Conservation (phyloP, 192 early-diverging fungal genomes). For the Diversispora epigaea region DNA sequence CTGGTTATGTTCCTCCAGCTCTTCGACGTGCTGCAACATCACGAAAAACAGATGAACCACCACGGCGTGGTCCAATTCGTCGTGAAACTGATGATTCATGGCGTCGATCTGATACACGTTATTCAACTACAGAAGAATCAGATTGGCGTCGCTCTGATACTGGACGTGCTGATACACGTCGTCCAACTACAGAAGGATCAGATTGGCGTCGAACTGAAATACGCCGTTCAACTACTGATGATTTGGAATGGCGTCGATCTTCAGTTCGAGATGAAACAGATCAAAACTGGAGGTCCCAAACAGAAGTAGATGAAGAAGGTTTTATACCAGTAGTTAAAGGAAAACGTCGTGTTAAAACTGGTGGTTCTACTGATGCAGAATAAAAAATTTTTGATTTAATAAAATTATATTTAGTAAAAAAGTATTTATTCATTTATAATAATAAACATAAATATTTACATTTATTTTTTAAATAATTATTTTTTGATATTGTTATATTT, state of each 20-base stretch:
- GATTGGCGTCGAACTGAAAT: slow-evolving; percentile 8
- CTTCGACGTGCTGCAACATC: slow-evolving; percentile 15
- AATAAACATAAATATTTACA: too few relatives aligned
- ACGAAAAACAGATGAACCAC: not conserved
- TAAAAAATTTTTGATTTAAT: too few relatives aligned
- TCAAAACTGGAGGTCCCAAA: too few relatives aligned
- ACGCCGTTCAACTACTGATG: not conserved
- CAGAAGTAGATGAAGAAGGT: too few relatives aligned
- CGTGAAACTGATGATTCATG: not conserved
- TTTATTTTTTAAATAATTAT: too few relatives aligned
- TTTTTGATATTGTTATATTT: too few relatives aligned
- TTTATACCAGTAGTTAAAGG: too few relatives aligned
- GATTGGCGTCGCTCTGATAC: not conserved
- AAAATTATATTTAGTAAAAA: too few relatives aligned
- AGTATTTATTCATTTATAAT: too few relatives aligned
- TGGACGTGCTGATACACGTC: not conserved
- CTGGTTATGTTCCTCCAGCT: slow-evolving; percentile 38
- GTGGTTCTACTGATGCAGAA: too few relatives aligned
- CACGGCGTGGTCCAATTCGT: not conserved
- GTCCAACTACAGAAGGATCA: not conserved
- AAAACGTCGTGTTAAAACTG: too few relatives aligned
- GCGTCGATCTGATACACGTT: not conserved
- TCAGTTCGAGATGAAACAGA: too few relatives aligned
- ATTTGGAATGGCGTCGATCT: slow-evolving; percentile 6
- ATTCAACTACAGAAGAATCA: not conserved